A percentile compares a stretch with the other conserved stretches of the same genome.
These are phyloP conservation scores for Xylariaceae sp. DNA, from an alignment of 2,329 filamentous ascomycete species.

Conservation along the genomic window DNA sequence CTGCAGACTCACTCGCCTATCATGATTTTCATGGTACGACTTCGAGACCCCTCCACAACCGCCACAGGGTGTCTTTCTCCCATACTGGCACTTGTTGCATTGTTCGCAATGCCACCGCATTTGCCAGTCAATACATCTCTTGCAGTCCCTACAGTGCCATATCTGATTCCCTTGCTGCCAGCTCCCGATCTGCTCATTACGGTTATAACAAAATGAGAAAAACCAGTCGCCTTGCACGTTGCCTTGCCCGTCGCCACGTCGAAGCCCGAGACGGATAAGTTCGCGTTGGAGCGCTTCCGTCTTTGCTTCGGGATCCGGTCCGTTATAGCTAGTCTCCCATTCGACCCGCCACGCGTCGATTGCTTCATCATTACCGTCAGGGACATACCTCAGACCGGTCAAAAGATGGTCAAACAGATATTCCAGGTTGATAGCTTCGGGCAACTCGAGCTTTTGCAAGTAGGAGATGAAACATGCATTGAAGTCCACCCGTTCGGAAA, in stretches of 20 bases:
- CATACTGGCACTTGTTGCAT: constrained; percentile 18
- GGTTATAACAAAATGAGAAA: constrained; percentile 19
- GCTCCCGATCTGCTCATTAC: constrained; percentile 15
- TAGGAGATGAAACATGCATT: constrained; percentile 15
- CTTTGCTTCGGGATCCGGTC: constrained; percentile 14
- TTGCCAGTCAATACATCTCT: constrained; percentile 12
- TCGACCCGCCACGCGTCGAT: constrained; percentile 19
- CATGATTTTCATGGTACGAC: constrained; percentile 14
- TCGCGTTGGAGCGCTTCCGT: constrained; percentile 18
- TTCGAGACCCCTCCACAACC: constrained; percentile 17
- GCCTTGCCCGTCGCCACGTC: constrained; percentile 2
- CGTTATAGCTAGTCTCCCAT: constrained; percentile 16
- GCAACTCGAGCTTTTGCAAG: constrained; percentile 12
- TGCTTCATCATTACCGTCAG: constrained; percentile 16
- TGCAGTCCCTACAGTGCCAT: constrained; percentile 18
- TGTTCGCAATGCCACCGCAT: constrained; percentile 19
- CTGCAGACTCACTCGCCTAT: background rate
- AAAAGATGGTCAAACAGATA: constrained; percentile 18
- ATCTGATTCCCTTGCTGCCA: constrained; percentile 17
- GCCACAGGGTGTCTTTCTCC: constrained; percentile 10
- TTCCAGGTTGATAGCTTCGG: constrained; percentile 13
- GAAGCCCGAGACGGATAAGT: constrained; percentile 16
- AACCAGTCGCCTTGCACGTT: constrained; percentile 7
- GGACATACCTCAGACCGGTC: constrained; percentile 15
- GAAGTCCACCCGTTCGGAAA: constrained; percentile 6